Conservation (phyloP, 2,329 filamentous ascomycete genomes). For the Zalaria sp. region DNA sequence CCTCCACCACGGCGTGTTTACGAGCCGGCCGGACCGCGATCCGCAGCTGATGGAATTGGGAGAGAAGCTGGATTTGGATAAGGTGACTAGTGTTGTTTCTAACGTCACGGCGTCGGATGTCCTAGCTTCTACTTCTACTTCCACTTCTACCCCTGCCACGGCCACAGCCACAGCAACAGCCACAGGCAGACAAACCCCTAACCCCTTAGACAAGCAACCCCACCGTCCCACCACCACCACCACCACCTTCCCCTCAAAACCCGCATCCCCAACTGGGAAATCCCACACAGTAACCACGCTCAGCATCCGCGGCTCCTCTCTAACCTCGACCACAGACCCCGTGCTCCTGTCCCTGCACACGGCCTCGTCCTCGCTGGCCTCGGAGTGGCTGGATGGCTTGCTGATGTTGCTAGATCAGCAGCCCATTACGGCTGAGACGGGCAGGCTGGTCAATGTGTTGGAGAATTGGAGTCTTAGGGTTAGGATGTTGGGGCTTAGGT, state of each 20-base stretch:
- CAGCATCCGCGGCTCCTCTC: conserved; percentile 2
- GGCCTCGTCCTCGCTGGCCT: conserved; percentile 65
- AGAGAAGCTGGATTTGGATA: conserved; percentile 75
- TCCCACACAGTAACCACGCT: conserved; percentile 5
- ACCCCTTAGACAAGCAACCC: too few species aligned
- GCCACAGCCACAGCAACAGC: too few species aligned
- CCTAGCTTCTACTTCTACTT: background rate
- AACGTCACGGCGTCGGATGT: conserved; percentile 32
- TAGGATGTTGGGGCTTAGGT: conserved; percentile 74
- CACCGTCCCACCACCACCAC: too few species aligned
- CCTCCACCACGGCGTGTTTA: conserved; percentile 81
- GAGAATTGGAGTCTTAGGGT: conserved; percentile 89
- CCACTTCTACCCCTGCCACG: too few species aligned
- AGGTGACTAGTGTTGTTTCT: conserved; percentile 84
- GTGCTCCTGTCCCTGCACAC: conserved; percentile 75
- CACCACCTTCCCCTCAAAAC: too few species aligned
- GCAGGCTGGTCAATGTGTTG: conserved; percentile 73
- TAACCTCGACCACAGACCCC: conserved; percentile 36
- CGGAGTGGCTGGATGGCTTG: conserved; percentile 92
- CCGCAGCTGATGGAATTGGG: conserved; percentile 59
- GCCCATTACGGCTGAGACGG: conserved; percentile 93
- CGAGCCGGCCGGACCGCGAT: conserved; percentile 43
- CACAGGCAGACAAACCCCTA: too few species aligned
- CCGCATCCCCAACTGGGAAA: too few species aligned
- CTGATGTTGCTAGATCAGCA: conserved; percentile 90